Evolutionary conservation across 306 rosid species (phyloP).

Genomic region (Quercus suber): DNA sequence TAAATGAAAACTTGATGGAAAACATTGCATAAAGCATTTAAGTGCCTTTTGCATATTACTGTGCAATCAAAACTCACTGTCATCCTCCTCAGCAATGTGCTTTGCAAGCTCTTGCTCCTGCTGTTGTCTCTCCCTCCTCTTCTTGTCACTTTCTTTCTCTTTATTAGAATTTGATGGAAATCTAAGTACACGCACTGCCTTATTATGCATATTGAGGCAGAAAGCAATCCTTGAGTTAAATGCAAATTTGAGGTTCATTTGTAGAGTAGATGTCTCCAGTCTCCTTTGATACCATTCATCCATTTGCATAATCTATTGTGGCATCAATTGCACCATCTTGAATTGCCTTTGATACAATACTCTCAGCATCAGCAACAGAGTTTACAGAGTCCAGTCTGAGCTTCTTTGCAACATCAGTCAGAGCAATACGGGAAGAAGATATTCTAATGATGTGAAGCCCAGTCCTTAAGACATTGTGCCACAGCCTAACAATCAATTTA

Average conservation of each 20-base stretch:
- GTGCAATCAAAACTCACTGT: slow-evolving; percentile 48
- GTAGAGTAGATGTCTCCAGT: slow-evolving; percentile 26
- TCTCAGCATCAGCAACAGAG: slow-evolving; percentile 63
- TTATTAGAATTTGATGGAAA: slow-evolving; percentile 52
- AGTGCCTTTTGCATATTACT: neutral
- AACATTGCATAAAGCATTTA: neutral
- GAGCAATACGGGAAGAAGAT: slow-evolving; percentile 86
- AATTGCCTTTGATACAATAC: slow-evolving; percentile 93
- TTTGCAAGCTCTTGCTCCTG: slow-evolving; percentile 62
- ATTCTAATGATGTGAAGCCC: slow-evolving; percentile 94
- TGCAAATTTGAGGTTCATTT: slow-evolving; percentile 29
- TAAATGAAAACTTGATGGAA: slow-evolving; percentile 2
- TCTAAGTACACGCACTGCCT: neutral
- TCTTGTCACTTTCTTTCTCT: slow-evolving; percentile 59
- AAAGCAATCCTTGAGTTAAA: too few species aligned
- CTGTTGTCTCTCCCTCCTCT: slow-evolving; percentile 60
- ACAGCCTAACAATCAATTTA: too few species aligned
- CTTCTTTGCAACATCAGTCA: slow-evolving; percentile 81
- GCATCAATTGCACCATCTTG: slow-evolving; percentile 85
- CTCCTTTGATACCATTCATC: too few species aligned
- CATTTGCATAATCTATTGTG: slow-evolving; percentile 23
- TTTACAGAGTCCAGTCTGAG: slow-evolving; percentile 38
- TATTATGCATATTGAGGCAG: too few species aligned
- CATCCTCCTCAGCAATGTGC: slow-evolving; percentile 60
- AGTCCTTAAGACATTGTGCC: slow-evolving; percentile 63